Conservation (phyloP, 1,139 yeast genomes). For the Yamadazyma membranifaciens region DNA sequence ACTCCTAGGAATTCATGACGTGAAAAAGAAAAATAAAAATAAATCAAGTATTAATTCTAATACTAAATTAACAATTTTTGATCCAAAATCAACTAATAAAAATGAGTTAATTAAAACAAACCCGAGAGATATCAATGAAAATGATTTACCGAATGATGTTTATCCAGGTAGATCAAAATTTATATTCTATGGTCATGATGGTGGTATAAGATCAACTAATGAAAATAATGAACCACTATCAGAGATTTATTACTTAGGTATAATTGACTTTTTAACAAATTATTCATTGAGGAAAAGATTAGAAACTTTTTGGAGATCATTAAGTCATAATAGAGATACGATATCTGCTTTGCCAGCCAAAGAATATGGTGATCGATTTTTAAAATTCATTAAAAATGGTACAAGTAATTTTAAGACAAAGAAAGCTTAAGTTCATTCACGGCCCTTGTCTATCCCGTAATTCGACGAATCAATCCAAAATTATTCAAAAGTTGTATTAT, state of each 20-base stretch:
- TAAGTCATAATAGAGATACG: slow-evolving; percentile 65
- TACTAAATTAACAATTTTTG: slow-evolving; percentile 44
- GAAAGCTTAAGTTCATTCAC: not conserved
- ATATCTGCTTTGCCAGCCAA: slow-evolving; percentile 88
- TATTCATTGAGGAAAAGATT: slow-evolving; percentile 73
- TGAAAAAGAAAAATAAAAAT: slow-evolving; percentile 30
- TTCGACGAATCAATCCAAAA: no score
- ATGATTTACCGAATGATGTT: slow-evolving; percentile 46
- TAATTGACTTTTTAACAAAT: slow-evolving; percentile 89
- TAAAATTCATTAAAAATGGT: slow-evolving; percentile 59
- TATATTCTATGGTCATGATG: slow-evolving; percentile 76
- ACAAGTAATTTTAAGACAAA: slow-evolving; percentile 13
- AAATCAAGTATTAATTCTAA: slow-evolving; percentile 27
- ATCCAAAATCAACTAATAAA: slow-evolving; percentile 42
- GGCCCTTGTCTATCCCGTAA: not conserved
- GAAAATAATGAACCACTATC: slow-evolving; percentile 59
- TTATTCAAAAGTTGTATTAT: no score
- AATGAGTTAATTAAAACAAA: slow-evolving; percentile 46
- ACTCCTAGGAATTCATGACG: slow-evolving; percentile 82
- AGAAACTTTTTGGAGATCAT: slow-evolving; percentile 83
- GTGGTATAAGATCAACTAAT: slow-evolving; percentile 81
- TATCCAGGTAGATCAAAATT: slow-evolving; percentile 51
- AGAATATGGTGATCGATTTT: slow-evolving; percentile 87
- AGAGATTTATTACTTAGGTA: slow-evolving; percentile 84
- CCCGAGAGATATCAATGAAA: slow-evolving; percentile 43